Conservation (phyloP, 345 rosid species). For the Turritis glabra region DNA sequence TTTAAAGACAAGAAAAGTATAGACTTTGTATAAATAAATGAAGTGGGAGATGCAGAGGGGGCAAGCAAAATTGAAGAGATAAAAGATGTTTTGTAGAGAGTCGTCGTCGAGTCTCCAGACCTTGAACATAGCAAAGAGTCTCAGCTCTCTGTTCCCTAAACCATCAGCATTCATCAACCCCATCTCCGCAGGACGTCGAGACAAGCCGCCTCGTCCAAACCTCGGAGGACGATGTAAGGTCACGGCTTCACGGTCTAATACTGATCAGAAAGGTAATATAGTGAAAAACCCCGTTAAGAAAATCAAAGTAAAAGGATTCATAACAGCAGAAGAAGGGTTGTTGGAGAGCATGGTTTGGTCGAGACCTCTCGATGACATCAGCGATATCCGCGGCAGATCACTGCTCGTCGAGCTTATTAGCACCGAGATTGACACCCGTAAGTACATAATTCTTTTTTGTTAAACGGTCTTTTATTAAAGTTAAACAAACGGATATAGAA, state of each 20-base stretch:
- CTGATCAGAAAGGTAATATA: background rate
- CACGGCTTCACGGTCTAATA: slow-evolving; percentile 24
- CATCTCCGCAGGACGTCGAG: slow-evolving; percentile 15
- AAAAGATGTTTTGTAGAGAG: slow-evolving; percentile 35
- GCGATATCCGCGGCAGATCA: slow-evolving; percentile 31
- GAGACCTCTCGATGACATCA: slow-evolving; percentile 24
- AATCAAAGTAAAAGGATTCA: background rate
- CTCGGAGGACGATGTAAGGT: slow-evolving; percentile 29
- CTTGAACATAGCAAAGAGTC: slow-evolving; percentile 29
- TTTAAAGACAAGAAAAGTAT: background rate
- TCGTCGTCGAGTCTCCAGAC: slow-evolving; percentile 31
- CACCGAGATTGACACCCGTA: slow-evolving; percentile 9
- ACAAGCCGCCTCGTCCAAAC: slow-evolving; percentile 8
- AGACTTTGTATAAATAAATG: slow-evolving; percentile 30
- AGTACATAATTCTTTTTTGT: background rate
- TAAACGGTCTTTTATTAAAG: background rate
- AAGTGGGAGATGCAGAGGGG: background rate
- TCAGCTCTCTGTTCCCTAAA: slow-evolving; percentile 23
- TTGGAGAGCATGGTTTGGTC: slow-evolving; percentile 26
- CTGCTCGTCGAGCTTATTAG: slow-evolving; percentile 35
- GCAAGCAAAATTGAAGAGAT: slow-evolving; percentile 2
- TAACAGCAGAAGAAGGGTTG: slow-evolving; percentile 28
- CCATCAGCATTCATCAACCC: slow-evolving; percentile 25
- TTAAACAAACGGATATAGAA: background rate
- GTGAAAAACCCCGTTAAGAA: background rate